These are phyloP conservation scores for Lichtheimia ornata DNA, from an alignment of 371 early-diverging fungal genomes.

Conservation along the genomic window DNA sequence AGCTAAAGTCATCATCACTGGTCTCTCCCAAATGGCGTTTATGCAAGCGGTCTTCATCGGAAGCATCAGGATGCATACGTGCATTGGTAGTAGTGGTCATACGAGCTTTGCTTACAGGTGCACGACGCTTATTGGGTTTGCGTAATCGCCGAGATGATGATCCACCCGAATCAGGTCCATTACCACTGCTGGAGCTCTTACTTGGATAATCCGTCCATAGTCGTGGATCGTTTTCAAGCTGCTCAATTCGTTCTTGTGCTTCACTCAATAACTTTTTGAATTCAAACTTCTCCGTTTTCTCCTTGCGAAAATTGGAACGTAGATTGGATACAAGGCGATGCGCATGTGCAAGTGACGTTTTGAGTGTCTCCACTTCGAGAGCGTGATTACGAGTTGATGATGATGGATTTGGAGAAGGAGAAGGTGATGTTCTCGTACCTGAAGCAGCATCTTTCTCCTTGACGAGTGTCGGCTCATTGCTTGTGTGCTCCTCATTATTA, in stretches of 20 bases:
- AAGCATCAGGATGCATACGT: too few relatives aligned
- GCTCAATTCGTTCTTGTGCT: constrained; percentile 63
- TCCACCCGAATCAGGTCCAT: neutral
- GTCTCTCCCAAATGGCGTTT: too few relatives aligned
- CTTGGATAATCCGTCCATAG: constrained; percentile 37
- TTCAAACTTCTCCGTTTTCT: constrained; percentile 63
- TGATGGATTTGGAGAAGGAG: constrained; percentile 31
- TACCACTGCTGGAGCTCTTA: constrained; percentile 10
- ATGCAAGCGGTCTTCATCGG: too few relatives aligned
- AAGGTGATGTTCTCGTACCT: constrained; percentile 16
- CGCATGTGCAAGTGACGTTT: constrained; percentile 46
- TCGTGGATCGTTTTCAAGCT: constrained; percentile 55
- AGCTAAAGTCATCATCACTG: too few relatives aligned
- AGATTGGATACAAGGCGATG: constrained; percentile 50
- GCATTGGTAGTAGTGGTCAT: neutral
- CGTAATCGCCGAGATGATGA: constrained; percentile 4
- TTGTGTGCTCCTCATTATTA: constrained; percentile 28
- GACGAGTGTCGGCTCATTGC: constrained; percentile 22
- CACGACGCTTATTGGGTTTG: constrained; percentile 21
- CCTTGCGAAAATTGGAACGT: constrained; percentile 47
- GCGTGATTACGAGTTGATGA: constrained; percentile 34
- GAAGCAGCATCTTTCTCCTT: constrained; percentile 13
- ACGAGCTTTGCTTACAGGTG: constrained; percentile 18
- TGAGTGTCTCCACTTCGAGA: constrained; percentile 48
- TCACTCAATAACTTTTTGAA: constrained; percentile 62